phyloP scores from a whole-genome alignment of 1,284 basidiomycete genomes.

The Cryptococcus sp. region DNA sequence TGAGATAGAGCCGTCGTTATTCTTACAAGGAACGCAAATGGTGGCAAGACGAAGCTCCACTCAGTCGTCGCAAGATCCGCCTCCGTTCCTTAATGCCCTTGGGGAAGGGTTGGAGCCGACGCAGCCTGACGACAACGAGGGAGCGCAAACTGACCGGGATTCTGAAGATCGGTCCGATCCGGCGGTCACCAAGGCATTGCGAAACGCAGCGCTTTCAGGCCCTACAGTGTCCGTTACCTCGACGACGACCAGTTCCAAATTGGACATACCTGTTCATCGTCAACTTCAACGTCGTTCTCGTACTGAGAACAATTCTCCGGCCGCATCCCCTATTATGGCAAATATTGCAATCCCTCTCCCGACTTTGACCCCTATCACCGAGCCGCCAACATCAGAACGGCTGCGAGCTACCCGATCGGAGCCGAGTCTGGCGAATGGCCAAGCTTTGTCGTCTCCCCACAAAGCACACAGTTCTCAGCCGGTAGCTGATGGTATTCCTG shows the following conservation, averaged over 20 bases:
- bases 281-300: constrained; percentile 12
- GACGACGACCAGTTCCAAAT: constrained; percentile 1
- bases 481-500: too few species aligned
- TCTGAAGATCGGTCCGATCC: not conserved
- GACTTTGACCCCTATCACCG: too few species aligned
- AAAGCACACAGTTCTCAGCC: too few species aligned
- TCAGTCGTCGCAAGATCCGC: not conserved
- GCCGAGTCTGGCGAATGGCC: too few species aligned
- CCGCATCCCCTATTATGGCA: too few species aligned
- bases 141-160: constrained; percentile 5
- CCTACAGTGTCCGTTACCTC: constrained; percentile 1
- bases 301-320: not conserved
- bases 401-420: too few species aligned
- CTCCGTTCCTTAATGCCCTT: not conserved
- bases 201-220: too few species aligned
- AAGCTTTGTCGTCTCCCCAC: too few species aligned
- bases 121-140: not conserved
- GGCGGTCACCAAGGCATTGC: not conserved
- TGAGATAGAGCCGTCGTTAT: constrained; percentile 5
- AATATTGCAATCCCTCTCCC: too few species aligned
- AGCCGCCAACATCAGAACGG: too few species aligned
- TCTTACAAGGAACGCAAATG: constrained; percentile 20
- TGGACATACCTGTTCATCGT: constrained; percentile 11
- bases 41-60: not conserved
- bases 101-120: constrained; percentile 1